A percentile compares a stretch with the other conserved stretches of the same genome.
These are phyloP conservation scores for Boletus barrowsii DNA, from an alignment of 768 basidiomycete genomes.

Conservation along the genomic window DNA sequence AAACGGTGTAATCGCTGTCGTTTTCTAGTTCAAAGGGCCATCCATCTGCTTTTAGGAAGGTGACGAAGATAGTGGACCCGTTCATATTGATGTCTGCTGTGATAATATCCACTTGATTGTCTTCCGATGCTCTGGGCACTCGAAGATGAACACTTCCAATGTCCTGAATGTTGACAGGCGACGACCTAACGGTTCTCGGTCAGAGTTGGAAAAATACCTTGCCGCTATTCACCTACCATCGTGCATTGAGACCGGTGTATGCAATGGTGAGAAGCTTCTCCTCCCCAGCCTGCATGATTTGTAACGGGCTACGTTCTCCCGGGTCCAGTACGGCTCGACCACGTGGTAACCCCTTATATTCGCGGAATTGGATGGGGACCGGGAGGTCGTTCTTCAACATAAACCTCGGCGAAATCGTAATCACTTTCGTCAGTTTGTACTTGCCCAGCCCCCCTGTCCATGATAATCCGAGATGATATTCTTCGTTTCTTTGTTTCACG, in stretches of 20 bases:
- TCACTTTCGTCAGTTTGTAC: constrained; percentile 93
- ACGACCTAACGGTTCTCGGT: constrained; percentile 57
- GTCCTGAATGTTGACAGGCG: constrained; percentile 88
- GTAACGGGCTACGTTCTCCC: constrained; percentile 66
- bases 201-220: background rate
- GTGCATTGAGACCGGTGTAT: constrained; percentile 77
- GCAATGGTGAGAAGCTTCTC: constrained; percentile 82
- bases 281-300: constrained; percentile 59
- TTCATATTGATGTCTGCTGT: constrained; percentile 78
- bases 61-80: constrained; percentile 87
- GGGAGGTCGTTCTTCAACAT: constrained; percentile 78
- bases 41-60: constrained; percentile 55
- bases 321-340: constrained; percentile 62
- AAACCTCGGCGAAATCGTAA: constrained; percentile 89
- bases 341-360: constrained; percentile 70
- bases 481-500: constrained; percentile 56
- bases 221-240: constrained; percentile 57
- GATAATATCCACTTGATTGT: constrained; percentile 51
- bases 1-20: constrained; percentile 67
- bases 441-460: constrained; percentile 95
- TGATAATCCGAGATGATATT: constrained; percentile 81
- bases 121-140: constrained; percentile 42
- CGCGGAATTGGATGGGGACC: constrained; percentile 73
- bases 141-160: constrained; percentile 83
- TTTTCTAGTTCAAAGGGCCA: constrained; percentile 96